Base-by-base conservation (phyloP, 2,329 filamentous ascomycete species). In the Bimuria novae-zelandiae region DNA sequence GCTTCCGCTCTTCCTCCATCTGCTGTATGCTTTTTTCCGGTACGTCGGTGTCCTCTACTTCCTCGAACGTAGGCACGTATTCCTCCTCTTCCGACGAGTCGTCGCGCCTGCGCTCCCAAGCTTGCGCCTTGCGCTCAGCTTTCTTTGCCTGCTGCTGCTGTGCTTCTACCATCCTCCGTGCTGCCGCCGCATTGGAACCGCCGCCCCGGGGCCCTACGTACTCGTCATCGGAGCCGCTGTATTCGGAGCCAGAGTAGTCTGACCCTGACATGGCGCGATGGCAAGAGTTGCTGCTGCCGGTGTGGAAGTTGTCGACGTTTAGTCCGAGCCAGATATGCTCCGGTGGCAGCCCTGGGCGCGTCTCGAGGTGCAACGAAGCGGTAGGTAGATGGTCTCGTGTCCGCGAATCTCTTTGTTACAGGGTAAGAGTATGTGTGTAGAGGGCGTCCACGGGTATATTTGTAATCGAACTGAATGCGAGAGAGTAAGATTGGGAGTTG, bases 1-100 rank as follows among this genome's bases (percentile, higher is more conserved):
- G 85, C 79, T 95, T 95, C 71, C 89, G 86, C 19, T 90, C 90
- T 73, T 96, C 91, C 43, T 92, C 81, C 25, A 89, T 75, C 19
- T 88, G 87, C 59, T 90, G 86, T 35, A 96, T 82, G 11, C 83
- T 82, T 36, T 83, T 84, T 52, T 86, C 87, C 61, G 96, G 85
- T 52, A 86, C 87, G 40, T 89, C 91, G 75, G 95, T 90, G 36
- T 86, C 62, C 12, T 63, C 87, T 17, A 88, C 87, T 74, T 94
- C 90, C 44, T 65, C 82, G 72, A 45, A 45, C 4, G 35, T 40
- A 4, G 53, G 42, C 17, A 41, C 43, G 19, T 55, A 55, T 42
- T 49, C 52, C 22, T 54, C 51, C 11, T 55, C 49, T 25, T 52
- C 53, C 17, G 40, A 39, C 14, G 53, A 47, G 8, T 49, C 48